Evolutionary conservation across 805 yeast genomes (phyloP), one percentile per base, ranked within the genome.

Genomic region (Sugiyamaella valdiviana): DNA sequence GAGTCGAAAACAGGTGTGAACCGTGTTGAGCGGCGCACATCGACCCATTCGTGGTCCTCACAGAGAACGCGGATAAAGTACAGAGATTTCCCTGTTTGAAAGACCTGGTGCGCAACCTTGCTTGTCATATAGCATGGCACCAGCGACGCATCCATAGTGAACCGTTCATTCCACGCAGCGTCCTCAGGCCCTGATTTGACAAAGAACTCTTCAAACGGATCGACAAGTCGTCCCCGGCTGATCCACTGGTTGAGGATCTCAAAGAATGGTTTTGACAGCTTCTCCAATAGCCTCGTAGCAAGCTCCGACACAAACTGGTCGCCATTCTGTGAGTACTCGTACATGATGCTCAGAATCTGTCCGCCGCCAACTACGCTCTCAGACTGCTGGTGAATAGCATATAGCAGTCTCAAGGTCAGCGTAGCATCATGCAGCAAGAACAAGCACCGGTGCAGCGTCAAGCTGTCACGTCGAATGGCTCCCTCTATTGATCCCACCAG

Each of bases 211-310:
- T 73, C 74, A 49, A 67, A 68, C 1, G 68, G 72, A 48, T 77
- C 79, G 2, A 70, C 65, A 14, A 88, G 60, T 44, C 76, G 78
- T 1, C 96, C 97, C 39, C 74, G 65, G 0, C 78, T 62, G 1
- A 88, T 61, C 97, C 97, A 91, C 39, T 72, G 70, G 36, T 73
- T 71, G 3, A 85, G 56, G 24, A 80, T 70, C 36, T 76, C 78
- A 47, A 73, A 73, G 61, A 86, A 87, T 1, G 95, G 87, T 5
- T 66, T 66, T 0, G 76, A 64, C 2, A 79, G 70, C 24, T 70
- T 70, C 2, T 61, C 46, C 47, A 80, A 76, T 17, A 85, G 65
- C 3, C 64, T 56, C 0, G 44, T 40, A 0, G 87, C 69, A 12
- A 79, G 58, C 0, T 61, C 53, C 29, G 70, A 59, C 1, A 88